Base-by-base conservation (phyloP, 2,329 filamentous ascomycete species). In the Periconia macrospinosa region DNA sequence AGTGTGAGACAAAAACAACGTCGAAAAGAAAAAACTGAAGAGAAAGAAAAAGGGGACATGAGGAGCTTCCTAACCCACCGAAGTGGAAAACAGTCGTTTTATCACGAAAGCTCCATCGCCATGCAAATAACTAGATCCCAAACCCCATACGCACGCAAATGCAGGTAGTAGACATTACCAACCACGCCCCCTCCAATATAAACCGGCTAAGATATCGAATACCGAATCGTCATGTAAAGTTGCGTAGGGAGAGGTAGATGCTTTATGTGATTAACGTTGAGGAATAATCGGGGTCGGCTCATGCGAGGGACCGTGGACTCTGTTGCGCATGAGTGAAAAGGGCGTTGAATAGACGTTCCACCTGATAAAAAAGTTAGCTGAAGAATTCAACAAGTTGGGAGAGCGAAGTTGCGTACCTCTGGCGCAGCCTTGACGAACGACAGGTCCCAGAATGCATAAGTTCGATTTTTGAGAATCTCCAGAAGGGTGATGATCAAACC, bases 401-500 rank as follows among this genome's bases (percentile, higher is more conserved):
- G 33, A 23, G 6, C 7, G 49, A 47, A 33, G 42, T 42, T 54
- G 66, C 63, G 59, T 67, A 70, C 92, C 81, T 97, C 92, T 60
- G 92, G 92, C 62, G 88, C 86, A 61, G 88, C 84, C 79, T 96
- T 95, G 76, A 97, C 90, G 67, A 96, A 97, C 23, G 91, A 90
- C 61, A 96, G 81, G 47, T 94, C 90, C 79, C 95, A 97, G 80
- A 99, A 96, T 68, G 86, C 86, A 74, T 93, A 95, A 69, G 87
- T 90, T 50, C 90, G 87, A 71, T 96, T 97, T 80, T 96, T 95
- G 62, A 96, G 81, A 53, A 99, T 83, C 78, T 97, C 94, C 58
- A 94, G 79, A 56, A 96, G 83, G 35, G 92, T 93, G 58, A 92
- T 87, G 71, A 97, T 87, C 42, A 99, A 79, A 13, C 95, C 95